Base-by-base conservation (phyloP, 2,329 filamentous ascomycete genomes). In the Chalaropsis thielavioides region DNA sequence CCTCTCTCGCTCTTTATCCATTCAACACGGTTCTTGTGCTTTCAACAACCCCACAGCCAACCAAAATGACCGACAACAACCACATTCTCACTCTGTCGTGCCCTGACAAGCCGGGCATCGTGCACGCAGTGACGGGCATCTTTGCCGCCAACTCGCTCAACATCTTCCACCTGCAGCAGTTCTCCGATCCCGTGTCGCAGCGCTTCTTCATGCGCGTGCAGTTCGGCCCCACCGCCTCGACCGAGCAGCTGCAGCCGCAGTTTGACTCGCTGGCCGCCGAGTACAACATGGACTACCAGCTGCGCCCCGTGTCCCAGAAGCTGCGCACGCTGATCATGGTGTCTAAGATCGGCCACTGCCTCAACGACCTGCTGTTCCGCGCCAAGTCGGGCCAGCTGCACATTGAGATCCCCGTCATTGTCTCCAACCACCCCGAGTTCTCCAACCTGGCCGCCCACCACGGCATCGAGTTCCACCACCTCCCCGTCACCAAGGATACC, bases 141-240 rank as follows among this genome's bases (percentile, higher is more conserved):
- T 82, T 94, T 68, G 87, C 88, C 59, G 76, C 81, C 68, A 82
- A 89, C 74, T 82, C 84, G 71, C 81, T 92, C 76, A 94, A 91
- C 75, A 89, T 94, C 73, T 79, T 92, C 69, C 88, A 94, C 75
- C 82, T 91, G 69, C 89, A 91, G 76, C 89, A 94, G 76, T 94
- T 90, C 79, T 88, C 85, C 51, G 89, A 92, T 75, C 83, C 85
- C 31, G 82, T 79, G 27, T 88, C 86, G 22, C 78, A 88, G 72
- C 86, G 82, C 66, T 94, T 94, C 79, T 94, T 94, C 78, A 92
- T 94, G 89, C 83, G 89, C 73, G 88, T 92, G 70, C 89, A 92
- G 75, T 92, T 92, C 71, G 86, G 84, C 10, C 82, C 87, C 67
- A 65, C 64, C n/a, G 43, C 61, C 22, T 79, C 75, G 67, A 81